Conservation (phyloP, 2,329 filamentous ascomycete genomes). For the Diaporthe sp. region DNA sequence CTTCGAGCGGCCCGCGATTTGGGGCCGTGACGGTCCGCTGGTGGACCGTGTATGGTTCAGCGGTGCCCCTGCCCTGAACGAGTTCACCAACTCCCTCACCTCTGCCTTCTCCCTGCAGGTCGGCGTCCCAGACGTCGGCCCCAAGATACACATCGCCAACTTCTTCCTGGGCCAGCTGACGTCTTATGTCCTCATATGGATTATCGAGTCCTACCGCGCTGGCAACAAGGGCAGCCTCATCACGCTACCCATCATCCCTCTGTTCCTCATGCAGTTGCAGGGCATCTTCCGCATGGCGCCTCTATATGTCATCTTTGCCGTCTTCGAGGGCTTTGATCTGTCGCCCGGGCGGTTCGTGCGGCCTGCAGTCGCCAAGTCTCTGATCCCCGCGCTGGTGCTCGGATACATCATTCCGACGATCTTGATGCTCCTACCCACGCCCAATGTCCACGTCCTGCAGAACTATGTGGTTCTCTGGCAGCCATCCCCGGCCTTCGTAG, state of each 20-base stretch:
- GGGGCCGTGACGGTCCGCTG: slow-evolving; percentile 1
- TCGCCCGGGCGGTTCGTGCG: background rate
- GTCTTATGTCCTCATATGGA: slow-evolving; percentile 12
- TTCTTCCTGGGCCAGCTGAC: slow-evolving; percentile 19
- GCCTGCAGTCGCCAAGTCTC: background rate
- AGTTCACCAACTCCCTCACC: background rate
- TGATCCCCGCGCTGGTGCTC: slow-evolving; percentile 10
- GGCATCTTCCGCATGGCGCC: slow-evolving; percentile 17
- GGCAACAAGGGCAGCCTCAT: slow-evolving; percentile 14
- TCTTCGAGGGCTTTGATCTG: background rate
- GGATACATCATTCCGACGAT: slow-evolving; percentile 7
- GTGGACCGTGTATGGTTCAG: background rate
- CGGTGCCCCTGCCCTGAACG: background rate
- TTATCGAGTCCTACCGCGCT: slow-evolving; percentile 7
- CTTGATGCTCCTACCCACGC: background rate
- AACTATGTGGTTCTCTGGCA: slow-evolving; percentile 1
- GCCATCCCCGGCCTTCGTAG: background rate
- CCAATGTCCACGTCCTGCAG: background rate
- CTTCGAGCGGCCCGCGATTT: background rate
- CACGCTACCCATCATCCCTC: slow-evolving; percentile 2
- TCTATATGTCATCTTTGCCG: background rate
- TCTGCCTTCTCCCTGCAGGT: slow-evolving; percentile 6
- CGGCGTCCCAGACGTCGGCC: background rate
- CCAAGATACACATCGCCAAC: slow-evolving; percentile 3
- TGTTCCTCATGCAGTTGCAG: background rate